These are phyloP conservation scores for Colletotrichum chrysophilum DNA, from an alignment of 2,329 filamentous ascomycete species.

Conservation along the genomic window DNA sequence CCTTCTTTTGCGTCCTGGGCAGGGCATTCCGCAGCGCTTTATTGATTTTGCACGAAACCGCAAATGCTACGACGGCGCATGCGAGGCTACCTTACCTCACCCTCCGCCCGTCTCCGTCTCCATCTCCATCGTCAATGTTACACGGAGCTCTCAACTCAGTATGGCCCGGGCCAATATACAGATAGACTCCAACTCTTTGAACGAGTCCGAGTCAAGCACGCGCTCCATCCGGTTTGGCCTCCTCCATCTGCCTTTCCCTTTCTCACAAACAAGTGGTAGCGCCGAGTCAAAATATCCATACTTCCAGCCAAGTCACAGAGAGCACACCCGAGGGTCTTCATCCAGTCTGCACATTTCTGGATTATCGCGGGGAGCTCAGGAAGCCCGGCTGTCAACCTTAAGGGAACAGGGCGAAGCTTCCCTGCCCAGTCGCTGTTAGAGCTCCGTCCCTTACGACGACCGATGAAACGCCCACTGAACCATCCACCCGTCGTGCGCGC, in stretches of 20 bases:
- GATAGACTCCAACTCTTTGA: not conserved
- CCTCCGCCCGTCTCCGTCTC: not conserved
- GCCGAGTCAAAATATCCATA: not conserved
- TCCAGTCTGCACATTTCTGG: not conserved
- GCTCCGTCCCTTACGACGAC: not conserved
- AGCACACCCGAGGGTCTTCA: not conserved
- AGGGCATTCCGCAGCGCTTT: not conserved
- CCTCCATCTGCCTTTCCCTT: not conserved
- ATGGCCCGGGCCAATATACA: not conserved
- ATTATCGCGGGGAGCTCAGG: not conserved
- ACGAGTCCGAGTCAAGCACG: not conserved
- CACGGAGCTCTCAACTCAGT: not conserved
- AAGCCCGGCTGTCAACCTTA: not conserved
- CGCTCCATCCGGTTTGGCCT: not conserved
- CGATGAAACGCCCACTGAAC: conserved; percentile 1
- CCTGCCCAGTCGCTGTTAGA: not conserved
- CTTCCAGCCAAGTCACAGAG: not conserved
- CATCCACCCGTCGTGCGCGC: not conserved
- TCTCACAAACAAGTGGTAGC: not conserved
- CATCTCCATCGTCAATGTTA: conserved; percentile 9
- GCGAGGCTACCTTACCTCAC: conserved; percentile 23
- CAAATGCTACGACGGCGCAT: not conserved
- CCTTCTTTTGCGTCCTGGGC: not conserved
- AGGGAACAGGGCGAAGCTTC: not conserved
- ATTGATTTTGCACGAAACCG: not conserved